Base-by-base conservation (phyloP, 371 early-diverging fungal genomes). In the Amoeboaphelidium protococcarum region DNA sequence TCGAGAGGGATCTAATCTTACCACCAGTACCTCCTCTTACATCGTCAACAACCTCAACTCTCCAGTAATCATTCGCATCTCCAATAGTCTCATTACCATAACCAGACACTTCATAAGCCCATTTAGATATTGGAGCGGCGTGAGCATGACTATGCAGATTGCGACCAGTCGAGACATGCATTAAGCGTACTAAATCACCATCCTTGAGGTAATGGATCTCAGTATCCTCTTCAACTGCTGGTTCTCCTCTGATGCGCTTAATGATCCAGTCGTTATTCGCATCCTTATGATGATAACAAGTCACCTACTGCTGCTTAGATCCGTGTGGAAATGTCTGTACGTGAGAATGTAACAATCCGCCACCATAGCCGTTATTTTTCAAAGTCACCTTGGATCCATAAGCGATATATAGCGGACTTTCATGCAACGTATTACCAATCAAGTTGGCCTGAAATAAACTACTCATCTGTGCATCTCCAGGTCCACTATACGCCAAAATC, bases 61-160 rank as follows among this genome's bases (percentile, higher is more conserved):
- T 61, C 96, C 96, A 96, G 50, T 82, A 71, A 55, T 90, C 96
- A 53, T 84, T 80, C 2, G 51, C 19, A 58, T 94, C 91, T 3
- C 74, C 74, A 12, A 73, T 50, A 0, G 69, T 68, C 2, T 66
- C 68, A 41, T 74, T 70, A 40, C 83, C 80, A 54, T 80, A 82
- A n/a, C 78, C 72, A 49, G 77, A 76, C 23, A 95, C 86, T 63
- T 90, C 90, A 64, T 79, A 73, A 52, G 89, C 84, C 20, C 55
- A 45, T 2, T 64, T 65, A 0, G 89, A 82, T 23, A 94, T 49
- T 19, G 23, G 43, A 42, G 48, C 48, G 6, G 4, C 22, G n/a
- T 42, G 13, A 13, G 19, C n/a, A 21, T 43, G 41, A 25, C 21
- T 27, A 26, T 48, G 48, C n/a, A 48, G 31, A 41, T 48, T 48